phyloP scores from a whole-genome alignment of 2,329 filamentous ascomycete genomes.

The Didymella sp. region DNA sequence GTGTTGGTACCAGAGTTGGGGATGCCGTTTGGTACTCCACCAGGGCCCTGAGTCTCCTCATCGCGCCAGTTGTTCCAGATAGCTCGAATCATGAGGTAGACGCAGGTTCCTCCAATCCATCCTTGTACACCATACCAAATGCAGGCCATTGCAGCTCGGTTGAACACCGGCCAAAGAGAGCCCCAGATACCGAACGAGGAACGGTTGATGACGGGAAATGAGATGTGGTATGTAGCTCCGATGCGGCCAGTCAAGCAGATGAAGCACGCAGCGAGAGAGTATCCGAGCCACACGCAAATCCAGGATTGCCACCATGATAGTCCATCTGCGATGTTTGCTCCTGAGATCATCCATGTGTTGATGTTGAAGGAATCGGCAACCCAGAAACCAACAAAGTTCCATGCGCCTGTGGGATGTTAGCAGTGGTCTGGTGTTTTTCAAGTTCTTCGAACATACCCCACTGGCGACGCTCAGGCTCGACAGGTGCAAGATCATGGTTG shows the following conservation, averaged over 20 bases:
- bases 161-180: constrained; percentile 85
- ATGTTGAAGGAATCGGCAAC: constrained; percentile 54
- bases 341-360: constrained; percentile 94
- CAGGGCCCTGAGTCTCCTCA: constrained; percentile 25
- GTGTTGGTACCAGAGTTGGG: constrained; percentile 74
- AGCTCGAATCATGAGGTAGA: constrained; percentile 85
- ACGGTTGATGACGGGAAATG: constrained; percentile 81
- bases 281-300: constrained; percentile 83
- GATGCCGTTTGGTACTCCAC: constrained; percentile 71
- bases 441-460: constrained; percentile 63
- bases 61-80: constrained; percentile 76
- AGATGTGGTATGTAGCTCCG: constrained; percentile 85
- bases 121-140: constrained; percentile 87
- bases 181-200: constrained; percentile 90
- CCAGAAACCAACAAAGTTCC: constrained; percentile 22
- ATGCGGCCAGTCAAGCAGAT: constrained; percentile 77
- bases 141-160: constrained; percentile 85
- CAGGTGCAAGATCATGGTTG: constrained; percentile 78
- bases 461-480: constrained; percentile 79
- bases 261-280: constrained; percentile 77
- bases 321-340: constrained; percentile 77
- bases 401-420: constrained; percentile 11
- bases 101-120: constrained; percentile 82
- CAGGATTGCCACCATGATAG: constrained; percentile 88
- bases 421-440: too few relatives aligned